Evolutionary conservation across 2,329 filamentous ascomycete species (phyloP), one percentile per base, ranked within the genome.

Genomic region (Podosphaera leucotricha): DNA sequence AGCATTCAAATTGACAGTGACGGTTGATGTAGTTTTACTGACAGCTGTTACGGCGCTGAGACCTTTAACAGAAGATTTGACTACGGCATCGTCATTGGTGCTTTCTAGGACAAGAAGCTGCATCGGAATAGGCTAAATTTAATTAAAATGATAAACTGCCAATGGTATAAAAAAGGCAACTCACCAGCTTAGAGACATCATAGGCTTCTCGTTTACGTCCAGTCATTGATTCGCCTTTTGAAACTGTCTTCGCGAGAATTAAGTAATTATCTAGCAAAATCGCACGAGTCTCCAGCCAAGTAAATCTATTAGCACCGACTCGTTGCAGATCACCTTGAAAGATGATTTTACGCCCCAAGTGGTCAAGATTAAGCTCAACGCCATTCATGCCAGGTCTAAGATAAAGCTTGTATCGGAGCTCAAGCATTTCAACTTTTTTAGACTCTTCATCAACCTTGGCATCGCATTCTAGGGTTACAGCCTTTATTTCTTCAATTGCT

Each of bases 261-360:
- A 98, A 70, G 59, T 94, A 98, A 61, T 98, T 86, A 55, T 98
- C 92, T 56, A 98, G 95, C 0, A 98, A 69, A 39, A 98, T 71
- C 2, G 83, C 85, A 58, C 94, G 85, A 0, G 83, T 92, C 55
- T 98, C 90, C 6, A 95, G 76, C 79, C 87, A 93, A 49, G 78
- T 79, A 57, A 95, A 90, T 46, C 85, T 77, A 58, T 82, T 92
- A 38, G 78, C 82, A 45, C 87, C 85, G 65, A 85, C 80, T 49
- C 90, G 71, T 58, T 92, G 84, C 46, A 98, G 64, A 53, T 95
- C 86, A 46, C 90, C 90, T 53, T 86, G 75, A 60, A 79, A 79
- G 48, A 98, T 80, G 45, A 98, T 70, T 56, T 93, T 80, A 49
- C 90, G 75, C 13, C 87, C 87, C n/a, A 94, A 71, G 57, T 95